A percentile compares a stretch with the other conserved stretches of the same genome.
These are phyloP conservation scores for Ochetophila trinervis DNA, from an alignment of 306 rosid species.

Conservation along the genomic window DNA sequence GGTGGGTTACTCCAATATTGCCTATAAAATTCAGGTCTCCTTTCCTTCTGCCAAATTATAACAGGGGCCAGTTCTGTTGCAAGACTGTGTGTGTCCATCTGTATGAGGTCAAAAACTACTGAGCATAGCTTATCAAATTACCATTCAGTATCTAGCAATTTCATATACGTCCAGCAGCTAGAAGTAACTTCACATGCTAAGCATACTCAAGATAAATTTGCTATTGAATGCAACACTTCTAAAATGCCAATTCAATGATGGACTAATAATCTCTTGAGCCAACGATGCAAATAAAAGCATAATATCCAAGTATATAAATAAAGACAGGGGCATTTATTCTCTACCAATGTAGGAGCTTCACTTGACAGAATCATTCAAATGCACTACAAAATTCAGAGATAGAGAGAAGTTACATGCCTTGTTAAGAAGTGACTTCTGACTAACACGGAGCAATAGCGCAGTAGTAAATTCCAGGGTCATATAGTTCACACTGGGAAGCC, in stretches of 20 bases:
- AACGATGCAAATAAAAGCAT: neutral
- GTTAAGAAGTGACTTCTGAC: conserved; percentile 84
- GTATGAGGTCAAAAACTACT: conserved; percentile 29
- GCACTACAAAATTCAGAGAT: neutral
- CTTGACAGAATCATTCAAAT: too few species aligned
- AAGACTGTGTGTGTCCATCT: conserved; percentile 84
- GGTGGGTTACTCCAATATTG: conserved; percentile 66
- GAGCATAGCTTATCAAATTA: conserved; percentile 21
- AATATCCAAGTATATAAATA: neutral
- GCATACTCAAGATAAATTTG: neutral
- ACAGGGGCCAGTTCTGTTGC: conserved; percentile 93
- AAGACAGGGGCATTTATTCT: neutral
- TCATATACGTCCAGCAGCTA: neutral
- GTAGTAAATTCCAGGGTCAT: conserved; percentile 90
- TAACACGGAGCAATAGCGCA: conserved; percentile 76
- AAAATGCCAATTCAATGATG: neutral
- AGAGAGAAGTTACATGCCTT: conserved; percentile 53
- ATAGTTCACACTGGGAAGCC: conserved; percentile 81
- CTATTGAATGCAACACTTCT: neutral
- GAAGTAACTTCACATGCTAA: neutral
- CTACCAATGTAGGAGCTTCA: neutral
- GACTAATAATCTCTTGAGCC: neutral
- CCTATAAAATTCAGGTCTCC: conserved; percentile 55
- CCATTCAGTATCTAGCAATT: neutral
- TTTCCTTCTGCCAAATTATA: conserved; percentile 74